A percentile compares a stretch with the other conserved stretches of the same genome.
phyloP scores from a whole-genome alignment of 768 basidiomycete species.

The Lactarius trivialis region DNA sequence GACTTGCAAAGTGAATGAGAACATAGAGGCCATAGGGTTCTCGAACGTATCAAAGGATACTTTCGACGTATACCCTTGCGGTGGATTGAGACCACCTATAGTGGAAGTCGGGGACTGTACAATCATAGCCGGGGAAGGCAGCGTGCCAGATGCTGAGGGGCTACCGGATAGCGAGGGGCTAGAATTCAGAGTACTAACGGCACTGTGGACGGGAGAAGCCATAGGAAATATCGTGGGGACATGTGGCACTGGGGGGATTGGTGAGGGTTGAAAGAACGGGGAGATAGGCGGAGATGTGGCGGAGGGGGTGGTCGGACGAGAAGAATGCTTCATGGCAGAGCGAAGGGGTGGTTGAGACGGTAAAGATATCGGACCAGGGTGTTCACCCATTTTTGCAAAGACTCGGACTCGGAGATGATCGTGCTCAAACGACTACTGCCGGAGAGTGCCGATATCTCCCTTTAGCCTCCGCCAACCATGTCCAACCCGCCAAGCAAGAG shows the following conservation, averaged over 20 bases:
- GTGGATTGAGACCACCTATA: conserved; percentile 26
- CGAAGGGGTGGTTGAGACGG: conserved; percentile 35
- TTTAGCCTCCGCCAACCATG: conserved; percentile 6
- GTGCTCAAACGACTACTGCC: conserved; percentile 6
- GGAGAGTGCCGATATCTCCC: conserved; percentile 6
- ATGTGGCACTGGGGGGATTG: not conserved
- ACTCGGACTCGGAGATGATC: conserved; percentile 19
- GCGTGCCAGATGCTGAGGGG: not conserved
- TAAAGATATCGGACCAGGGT: conserved; percentile 24
- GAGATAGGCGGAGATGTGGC: conserved; percentile 21
- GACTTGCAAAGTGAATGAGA: conserved; percentile 79
- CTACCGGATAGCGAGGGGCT: conserved; percentile 7
- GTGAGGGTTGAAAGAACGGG: conserved; percentile 13
- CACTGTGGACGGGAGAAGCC: not conserved
- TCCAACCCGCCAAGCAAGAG: conserved; percentile 6
- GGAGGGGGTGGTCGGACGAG: conserved; percentile 26
- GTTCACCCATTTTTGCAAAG: conserved; percentile 12
- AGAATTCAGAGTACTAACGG: conserved; percentile 2
- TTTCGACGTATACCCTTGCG: conserved; percentile 43
- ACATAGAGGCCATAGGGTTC: conserved; percentile 74
- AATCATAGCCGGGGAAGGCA: conserved; percentile 6
- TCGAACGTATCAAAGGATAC: conserved; percentile 88
- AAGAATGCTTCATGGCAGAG: conserved; percentile 48
- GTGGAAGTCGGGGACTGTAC: conserved; percentile 19
- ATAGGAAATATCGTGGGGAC: not conserved